These are phyloP conservation scores for Spiromastix sp. DNA, from an alignment of 2,329 filamentous ascomycete genomes.

Conservation along the genomic window DNA sequence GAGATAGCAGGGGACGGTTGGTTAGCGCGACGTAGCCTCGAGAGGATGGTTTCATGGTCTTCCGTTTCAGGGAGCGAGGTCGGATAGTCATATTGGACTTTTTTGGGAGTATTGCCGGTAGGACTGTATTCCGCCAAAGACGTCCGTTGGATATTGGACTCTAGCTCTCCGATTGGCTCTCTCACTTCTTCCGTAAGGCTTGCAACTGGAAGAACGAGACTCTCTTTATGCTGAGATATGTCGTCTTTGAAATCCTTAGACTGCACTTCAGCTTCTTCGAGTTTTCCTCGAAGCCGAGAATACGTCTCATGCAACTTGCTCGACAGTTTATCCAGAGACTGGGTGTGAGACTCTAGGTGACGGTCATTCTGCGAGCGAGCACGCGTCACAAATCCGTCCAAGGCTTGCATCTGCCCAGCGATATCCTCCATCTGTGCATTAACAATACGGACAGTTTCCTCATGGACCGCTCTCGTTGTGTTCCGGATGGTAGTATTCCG, in stretches of 20 bases:
- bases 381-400: slow-evolving; percentile 81
- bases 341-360: slow-evolving; percentile 60
- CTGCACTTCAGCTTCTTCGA: slow-evolving; percentile 57
- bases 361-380: slow-evolving; percentile 70
- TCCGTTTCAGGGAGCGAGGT: slow-evolving; percentile 68
- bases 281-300: slow-evolving; percentile 57
- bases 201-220: slow-evolving; percentile 50
- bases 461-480: slow-evolving; percentile 78
- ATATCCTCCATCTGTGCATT: slow-evolving; percentile 82
- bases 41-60: slow-evolving; percentile 46
- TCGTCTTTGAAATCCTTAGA: slow-evolving; percentile 59
- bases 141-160: slow-evolving; percentile 55
- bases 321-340: slow-evolving; percentile 57
- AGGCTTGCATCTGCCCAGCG: slow-evolving; percentile 73
- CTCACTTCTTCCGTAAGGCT: slow-evolving; percentile 51
- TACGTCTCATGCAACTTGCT: slow-evolving; percentile 64
- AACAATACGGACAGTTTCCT: slow-evolving; percentile 80
- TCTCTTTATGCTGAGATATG: slow-evolving; percentile 50
- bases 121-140: slow-evolving; percentile 68
- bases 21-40: slow-evolving; percentile 37
- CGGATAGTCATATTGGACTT: slow-evolving; percentile 70
- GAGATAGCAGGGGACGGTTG: slow-evolving; percentile 19
- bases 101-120: slow-evolving; percentile 79
- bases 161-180: slow-evolving; percentile 60
- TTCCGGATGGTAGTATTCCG: slow-evolving; percentile 67